Evolutionary conservation across 2,329 filamentous ascomycete genomes (phyloP).

Genomic region (Fusarium annulatum): DNA sequence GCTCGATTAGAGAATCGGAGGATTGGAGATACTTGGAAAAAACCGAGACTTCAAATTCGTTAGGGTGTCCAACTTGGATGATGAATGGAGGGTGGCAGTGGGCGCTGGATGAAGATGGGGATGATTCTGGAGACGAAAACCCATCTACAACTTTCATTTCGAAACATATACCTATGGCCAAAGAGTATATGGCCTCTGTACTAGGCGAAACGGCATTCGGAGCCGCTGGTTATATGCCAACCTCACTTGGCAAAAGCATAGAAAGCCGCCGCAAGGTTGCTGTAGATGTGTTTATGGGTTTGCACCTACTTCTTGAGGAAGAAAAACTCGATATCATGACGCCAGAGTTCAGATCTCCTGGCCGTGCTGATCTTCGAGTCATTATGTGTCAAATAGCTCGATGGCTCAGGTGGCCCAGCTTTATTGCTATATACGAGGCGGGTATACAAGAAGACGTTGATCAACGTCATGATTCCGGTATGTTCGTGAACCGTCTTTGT

Average conservation of each 20-base stretch:
- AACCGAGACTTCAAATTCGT: conserved; percentile 60
- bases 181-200: conserved; percentile 71
- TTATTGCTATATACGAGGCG: conserved; percentile 61
- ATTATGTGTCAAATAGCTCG: conserved; percentile 82
- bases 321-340: conserved; percentile 78
- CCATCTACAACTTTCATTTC: conserved; percentile 57
- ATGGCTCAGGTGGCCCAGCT: conserved; percentile 80
- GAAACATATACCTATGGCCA: conserved; percentile 67
- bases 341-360: conserved; percentile 57
- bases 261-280: conserved; percentile 70
- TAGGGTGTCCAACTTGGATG: conserved; percentile 67
- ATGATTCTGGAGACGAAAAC: conserved; percentile 44
- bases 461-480: conserved; percentile 54
- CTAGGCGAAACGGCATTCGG: conserved; percentile 67
- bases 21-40: conserved; percentile 62
- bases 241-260: conserved; percentile 62
- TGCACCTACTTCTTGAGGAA: conserved; percentile 92
- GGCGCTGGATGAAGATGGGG: conserved; percentile 68
- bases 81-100: conserved; percentile 76
- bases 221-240: conserved; percentile 72
- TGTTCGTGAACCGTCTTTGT: conserved; percentile 1
- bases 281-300: conserved; percentile 75
- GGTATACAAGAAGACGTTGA: conserved; percentile 63
- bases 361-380: conserved; percentile 69
- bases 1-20: conserved; percentile 51